phyloP scores from a whole-genome alignment of 805 yeast genomes.

The Saturnispora mendoncae region DNA sequence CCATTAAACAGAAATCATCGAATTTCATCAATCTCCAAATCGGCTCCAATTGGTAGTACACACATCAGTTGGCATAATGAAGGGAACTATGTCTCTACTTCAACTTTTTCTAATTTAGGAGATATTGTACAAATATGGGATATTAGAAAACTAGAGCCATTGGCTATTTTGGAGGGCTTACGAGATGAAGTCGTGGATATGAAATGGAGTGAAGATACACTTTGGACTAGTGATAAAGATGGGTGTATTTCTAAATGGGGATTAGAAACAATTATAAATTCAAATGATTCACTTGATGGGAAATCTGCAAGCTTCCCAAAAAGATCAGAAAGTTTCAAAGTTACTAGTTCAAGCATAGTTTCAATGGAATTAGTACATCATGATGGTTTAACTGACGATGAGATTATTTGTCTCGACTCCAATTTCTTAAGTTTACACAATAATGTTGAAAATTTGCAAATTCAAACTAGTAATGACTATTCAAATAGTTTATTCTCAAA shows the following conservation, averaged over 20 bases:
- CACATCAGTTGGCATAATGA: constrained; percentile 55
- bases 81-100: constrained; percentile 55
- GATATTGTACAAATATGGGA: constrained; percentile 62
- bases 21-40: not conserved
- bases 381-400: constrained; percentile 12
- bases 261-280: constrained; percentile 10
- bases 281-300: too few species aligned
- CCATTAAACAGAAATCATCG: not conserved
- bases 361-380: constrained; percentile 34
- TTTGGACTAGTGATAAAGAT: constrained; percentile 54
- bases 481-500: not conserved
- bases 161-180: constrained; percentile 49
- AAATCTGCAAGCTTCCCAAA: not conserved
- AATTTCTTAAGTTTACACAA: constrained; percentile 48
- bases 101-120: constrained; percentile 22
- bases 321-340: not conserved
- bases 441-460: not conserved
- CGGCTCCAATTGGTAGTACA: constrained; percentile 27
- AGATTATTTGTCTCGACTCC: constrained; percentile 45
- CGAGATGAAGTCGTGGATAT: constrained; percentile 44
- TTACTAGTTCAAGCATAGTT: constrained; percentile 40
- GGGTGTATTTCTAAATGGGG: constrained; percentile 63
- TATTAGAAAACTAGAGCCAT: constrained; percentile 47
- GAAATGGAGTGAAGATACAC: constrained; percentile 42
- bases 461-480: not conserved